Conservation (phyloP, 2,329 filamentous ascomycete genomes). For the Paraconiothyrium sp. region DNA sequence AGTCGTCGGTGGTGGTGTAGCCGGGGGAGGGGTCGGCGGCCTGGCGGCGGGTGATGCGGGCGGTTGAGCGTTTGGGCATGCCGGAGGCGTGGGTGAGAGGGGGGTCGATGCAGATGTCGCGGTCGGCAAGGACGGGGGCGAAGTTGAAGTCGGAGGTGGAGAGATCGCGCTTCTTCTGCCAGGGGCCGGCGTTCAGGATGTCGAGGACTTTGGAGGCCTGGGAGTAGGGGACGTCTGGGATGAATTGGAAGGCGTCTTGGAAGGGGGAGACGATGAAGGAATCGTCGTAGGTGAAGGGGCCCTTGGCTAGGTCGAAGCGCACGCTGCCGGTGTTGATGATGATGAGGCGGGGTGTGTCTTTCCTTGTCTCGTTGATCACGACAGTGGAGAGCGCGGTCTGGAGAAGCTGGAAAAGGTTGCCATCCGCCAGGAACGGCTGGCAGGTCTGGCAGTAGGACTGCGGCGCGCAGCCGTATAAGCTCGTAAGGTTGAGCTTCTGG, state of each 20-base stretch:
- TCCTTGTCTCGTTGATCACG: conserved; percentile 63
- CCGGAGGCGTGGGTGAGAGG: conserved; percentile 42
- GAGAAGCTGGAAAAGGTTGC: conserved; percentile 66
- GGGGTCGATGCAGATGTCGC: conserved; percentile 62
- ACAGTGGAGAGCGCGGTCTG: conserved; percentile 60
- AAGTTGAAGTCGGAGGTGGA: conserved; percentile 48
- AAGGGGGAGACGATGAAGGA: conserved; percentile 67
- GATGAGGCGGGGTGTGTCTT: conserved; percentile 63
- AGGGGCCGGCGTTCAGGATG: conserved; percentile 57
- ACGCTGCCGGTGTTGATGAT: conserved; percentile 69
- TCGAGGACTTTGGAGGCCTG: conserved; percentile 53
- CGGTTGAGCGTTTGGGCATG: conserved; percentile 40
- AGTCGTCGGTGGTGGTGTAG: conserved; percentile 66
- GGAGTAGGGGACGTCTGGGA: conserved; percentile 62
- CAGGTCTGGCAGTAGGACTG: conserved; percentile 67
- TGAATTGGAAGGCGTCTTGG: conserved; percentile 62
- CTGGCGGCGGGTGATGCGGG: conserved; percentile 61
- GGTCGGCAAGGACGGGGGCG: conserved; percentile 46
- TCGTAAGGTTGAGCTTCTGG: conserved; percentile 63
- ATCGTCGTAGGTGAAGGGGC: conserved; percentile 67
- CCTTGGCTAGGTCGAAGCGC: conserved; percentile 70
- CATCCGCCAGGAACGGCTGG: conserved; percentile 61
- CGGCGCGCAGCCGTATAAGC: conserved; percentile 69
- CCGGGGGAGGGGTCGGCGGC: conserved; percentile 56
- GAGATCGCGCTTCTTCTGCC: conserved; percentile 48